Base-by-base conservation (phyloP, 495 filamentous ascomycete genomes). In the Penicillium soppii region DNA sequence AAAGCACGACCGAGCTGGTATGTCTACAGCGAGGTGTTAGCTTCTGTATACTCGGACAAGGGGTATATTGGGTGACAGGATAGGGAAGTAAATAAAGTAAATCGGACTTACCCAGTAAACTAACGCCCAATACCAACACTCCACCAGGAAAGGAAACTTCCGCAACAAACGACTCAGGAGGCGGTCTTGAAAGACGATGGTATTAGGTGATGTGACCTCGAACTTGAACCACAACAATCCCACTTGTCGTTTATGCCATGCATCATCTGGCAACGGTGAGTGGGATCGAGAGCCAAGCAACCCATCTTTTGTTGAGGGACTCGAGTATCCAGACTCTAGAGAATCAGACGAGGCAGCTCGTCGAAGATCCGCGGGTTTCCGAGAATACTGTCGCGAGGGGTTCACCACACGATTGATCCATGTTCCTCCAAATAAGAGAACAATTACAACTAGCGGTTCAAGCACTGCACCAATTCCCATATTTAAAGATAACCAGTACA, bases 51-150 rank as follows among this genome's bases (percentile, higher is more conserved):
- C 29, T 36, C 0, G 7, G 15, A n/a, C 15, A 16, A 7, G 3
- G 17, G 16, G 13, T 12, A 35, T 12, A 35, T 27, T 9, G n/a
- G 32, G n/a, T 10, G 10, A 6, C n/a, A 19, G 35, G 35, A 21
- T 17, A 16, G 15, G 19, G 35, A 38, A 39, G 12, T 49, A 15
- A 38, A 15, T 5, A 19, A 21, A n/a, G n/a, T 7, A 22, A 21
- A 35, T 15, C 6, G 15, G 43, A 50, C 65, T 48, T 69, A 84
- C 82, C 78, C 79, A 84, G 58, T 84, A 85, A 36, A 84, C 79
- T 62, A 85, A 63, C 5, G 82, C 83, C 89, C 89, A 92, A 57
- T 92, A 92, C 76, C 86, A 91, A 58, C 85, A 85, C 66, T 92
- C 89, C 19, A 86, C 81, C 22, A 92, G 63, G 57, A 92, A 92